These are phyloP conservation scores for Lentinula edodes DNA, from an alignment of 768 basidiomycete genomes.

Conservation along the genomic window DNA sequence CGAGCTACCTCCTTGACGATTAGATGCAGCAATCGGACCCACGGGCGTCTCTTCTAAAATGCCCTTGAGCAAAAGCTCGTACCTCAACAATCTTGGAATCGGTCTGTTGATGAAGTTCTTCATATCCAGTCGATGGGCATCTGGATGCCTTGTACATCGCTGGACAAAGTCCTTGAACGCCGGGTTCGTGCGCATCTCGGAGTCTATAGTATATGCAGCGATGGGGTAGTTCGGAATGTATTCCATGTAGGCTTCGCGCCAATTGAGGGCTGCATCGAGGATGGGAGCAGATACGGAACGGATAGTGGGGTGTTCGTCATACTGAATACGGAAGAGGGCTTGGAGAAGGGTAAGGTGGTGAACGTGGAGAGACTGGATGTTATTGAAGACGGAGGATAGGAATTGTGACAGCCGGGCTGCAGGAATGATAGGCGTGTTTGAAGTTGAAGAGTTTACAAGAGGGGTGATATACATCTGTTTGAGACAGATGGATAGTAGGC, in stretches of 20 bases:
- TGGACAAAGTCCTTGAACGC: conserved; percentile 74
- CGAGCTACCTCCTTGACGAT: not conserved
- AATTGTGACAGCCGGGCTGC: conserved; percentile 68
- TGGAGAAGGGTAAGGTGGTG: conserved; percentile 77
- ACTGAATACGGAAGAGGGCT: conserved; percentile 79
- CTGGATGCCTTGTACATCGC: conserved; percentile 56
- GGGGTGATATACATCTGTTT: conserved; percentile 77
- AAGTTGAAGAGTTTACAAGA: conserved; percentile 65
- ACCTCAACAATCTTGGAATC: conserved; percentile 84
- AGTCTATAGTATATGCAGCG: conserved; percentile 81
- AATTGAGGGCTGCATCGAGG: conserved; percentile 86
- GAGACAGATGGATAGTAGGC: not conserved
- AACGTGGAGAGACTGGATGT: conserved; percentile 67
- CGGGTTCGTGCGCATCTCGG: conserved; percentile 77
- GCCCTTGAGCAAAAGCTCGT: conserved; percentile 76
- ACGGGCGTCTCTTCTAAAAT: conserved; percentile 70
- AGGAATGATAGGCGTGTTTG: conserved; percentile 75
- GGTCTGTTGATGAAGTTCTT: conserved; percentile 91
- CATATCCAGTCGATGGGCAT: conserved; percentile 82
- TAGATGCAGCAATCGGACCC: not conserved
- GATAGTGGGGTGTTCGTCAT: conserved; percentile 81
- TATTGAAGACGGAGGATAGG: conserved; percentile 86
- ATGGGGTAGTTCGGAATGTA: conserved; percentile 91
- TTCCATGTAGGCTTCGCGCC: conserved; percentile 88
- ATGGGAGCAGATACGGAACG: conserved; percentile 64